Evolutionary conservation across 805 yeast species (phyloP).

Genomic region (Saccharomyces mikatae): DNA sequence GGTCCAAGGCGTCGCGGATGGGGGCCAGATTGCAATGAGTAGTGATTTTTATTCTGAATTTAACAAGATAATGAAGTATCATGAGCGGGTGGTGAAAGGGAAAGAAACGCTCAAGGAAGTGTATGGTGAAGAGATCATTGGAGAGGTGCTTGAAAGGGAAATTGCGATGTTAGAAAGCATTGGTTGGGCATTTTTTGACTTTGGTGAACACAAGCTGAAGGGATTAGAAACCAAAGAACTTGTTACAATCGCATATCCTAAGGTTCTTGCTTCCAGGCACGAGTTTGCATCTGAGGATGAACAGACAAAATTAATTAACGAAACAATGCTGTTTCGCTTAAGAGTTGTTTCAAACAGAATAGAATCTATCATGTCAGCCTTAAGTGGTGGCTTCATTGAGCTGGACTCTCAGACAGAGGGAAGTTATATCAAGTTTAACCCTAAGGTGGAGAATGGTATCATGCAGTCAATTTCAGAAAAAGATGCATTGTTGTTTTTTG

Average conservation of each 20-base stretch:
- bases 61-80: constrained; percentile 42
- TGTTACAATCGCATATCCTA: constrained; percentile 73
- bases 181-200: constrained; percentile 57
- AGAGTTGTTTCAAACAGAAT: constrained; percentile 48
- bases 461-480: constrained; percentile 20
- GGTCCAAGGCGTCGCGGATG: constrained; percentile 90
- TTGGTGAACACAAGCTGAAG: constrained; percentile 85
- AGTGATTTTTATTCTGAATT: constrained; percentile 73
- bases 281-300: constrained; percentile 34
- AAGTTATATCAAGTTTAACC: constrained; percentile 17
- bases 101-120: constrained; percentile 32
- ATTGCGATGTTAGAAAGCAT: constrained; percentile 53
- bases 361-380: constrained; percentile 47
- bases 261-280: constrained; percentile 51
- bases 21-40: constrained; percentile 92
- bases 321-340: constrained; percentile 42
- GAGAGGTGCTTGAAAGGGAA: constrained; percentile 57
- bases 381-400: constrained; percentile 36
- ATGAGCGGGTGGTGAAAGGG: constrained; percentile 25
- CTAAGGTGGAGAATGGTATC: constrained; percentile 14
- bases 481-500: constrained; percentile 50
- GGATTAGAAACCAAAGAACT: constrained; percentile 91
- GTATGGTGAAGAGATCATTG: constrained; percentile 39
- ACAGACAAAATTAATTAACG: constrained; percentile 22
- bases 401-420: constrained; percentile 1